Conservation (phyloP, 352 stramenopile genomes). For the Phytopythium helicoides region DNA sequence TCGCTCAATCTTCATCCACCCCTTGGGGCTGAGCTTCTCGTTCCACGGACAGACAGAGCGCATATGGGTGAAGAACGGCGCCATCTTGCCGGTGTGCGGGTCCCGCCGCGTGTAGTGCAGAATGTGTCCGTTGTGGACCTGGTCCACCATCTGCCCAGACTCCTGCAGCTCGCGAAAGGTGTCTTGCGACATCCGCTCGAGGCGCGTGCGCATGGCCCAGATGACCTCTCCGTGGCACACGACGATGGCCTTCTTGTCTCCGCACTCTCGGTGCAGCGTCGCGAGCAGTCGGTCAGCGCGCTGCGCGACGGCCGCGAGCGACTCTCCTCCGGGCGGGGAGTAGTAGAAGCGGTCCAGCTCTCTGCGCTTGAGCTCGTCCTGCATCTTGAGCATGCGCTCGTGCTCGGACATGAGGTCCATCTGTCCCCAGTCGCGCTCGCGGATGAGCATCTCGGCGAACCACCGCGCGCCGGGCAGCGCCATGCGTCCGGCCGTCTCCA, state of each 20-base stretch:
- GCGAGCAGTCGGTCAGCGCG: constrained; percentile 76
- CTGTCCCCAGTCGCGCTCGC: constrained; percentile 86
- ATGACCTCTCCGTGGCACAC: constrained; percentile 89
- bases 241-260: constrained; percentile 76
- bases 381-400: constrained; percentile 86
- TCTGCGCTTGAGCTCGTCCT: constrained; percentile 78
- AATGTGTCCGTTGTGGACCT: constrained; percentile 89
- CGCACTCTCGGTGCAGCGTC: constrained; percentile 79
- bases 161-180: constrained; percentile 86
- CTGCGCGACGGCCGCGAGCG: constrained; percentile 76
- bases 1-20: constrained; percentile 88
- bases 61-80: constrained; percentile 87
- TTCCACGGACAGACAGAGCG: constrained; percentile 90
- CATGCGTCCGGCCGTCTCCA: constrained; percentile 84
- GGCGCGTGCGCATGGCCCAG: constrained; percentile 84
- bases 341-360: constrained; percentile 89
- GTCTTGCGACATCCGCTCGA: constrained; percentile 88
- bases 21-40: constrained; percentile 85
- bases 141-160: constrained; percentile 82
- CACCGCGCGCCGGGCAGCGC: constrained; percentile 68
- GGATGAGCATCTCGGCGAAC: constrained; percentile 88
- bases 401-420: constrained; percentile 91
- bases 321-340: constrained; percentile 78
- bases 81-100: constrained; percentile 65
- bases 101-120: constrained; percentile 84